A percentile compares a stretch with the other conserved stretches of the same genome.
phyloP scores from a whole-genome alignment of 2,329 filamentous ascomycete species.

The Aspergillus sp. region DNA sequence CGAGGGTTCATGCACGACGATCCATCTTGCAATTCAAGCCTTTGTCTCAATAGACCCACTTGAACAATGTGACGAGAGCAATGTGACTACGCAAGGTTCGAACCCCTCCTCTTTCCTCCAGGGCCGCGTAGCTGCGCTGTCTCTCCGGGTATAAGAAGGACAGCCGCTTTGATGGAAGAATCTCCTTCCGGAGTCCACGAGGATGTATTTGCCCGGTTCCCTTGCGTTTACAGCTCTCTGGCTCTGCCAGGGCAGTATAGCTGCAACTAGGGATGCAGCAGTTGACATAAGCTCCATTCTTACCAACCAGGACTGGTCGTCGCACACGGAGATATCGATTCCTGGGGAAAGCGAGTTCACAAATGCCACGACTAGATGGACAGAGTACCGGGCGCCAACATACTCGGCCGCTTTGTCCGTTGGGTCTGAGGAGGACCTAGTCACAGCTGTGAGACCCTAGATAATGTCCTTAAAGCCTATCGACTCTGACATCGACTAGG shows the following conservation, averaged over 20 bases:
- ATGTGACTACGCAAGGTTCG: no score
- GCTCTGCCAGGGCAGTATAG: not conserved
- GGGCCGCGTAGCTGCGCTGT: no score
- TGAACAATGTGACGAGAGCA: no score
- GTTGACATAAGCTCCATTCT: not conserved
- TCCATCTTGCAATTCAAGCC: no score
- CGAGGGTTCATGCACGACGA: no score
- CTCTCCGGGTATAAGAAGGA: no score
- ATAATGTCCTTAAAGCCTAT: not conserved
- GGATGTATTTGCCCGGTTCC: not conserved
- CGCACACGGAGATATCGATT: not conserved
- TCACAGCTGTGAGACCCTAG: not conserved
- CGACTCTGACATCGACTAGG: not conserved
- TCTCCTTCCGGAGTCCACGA: not conserved
- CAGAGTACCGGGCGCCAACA: not conserved
- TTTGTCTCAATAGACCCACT: no score
- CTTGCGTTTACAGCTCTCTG: not conserved
- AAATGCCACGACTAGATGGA: not conserved
- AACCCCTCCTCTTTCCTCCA: no score
- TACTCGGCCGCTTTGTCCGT: not conserved
- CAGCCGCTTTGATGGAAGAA: no score
- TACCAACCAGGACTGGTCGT: not conserved
- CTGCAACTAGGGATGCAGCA: not conserved
- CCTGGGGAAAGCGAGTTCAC: not conserved
- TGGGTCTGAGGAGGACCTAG: not conserved